Percentiles rank a stretch among this genome's conserved stretches.
Evolutionary conservation across 352 stramenopile species (phyloP).

Genomic region (Phytopythium chamaehyphon): DNA sequence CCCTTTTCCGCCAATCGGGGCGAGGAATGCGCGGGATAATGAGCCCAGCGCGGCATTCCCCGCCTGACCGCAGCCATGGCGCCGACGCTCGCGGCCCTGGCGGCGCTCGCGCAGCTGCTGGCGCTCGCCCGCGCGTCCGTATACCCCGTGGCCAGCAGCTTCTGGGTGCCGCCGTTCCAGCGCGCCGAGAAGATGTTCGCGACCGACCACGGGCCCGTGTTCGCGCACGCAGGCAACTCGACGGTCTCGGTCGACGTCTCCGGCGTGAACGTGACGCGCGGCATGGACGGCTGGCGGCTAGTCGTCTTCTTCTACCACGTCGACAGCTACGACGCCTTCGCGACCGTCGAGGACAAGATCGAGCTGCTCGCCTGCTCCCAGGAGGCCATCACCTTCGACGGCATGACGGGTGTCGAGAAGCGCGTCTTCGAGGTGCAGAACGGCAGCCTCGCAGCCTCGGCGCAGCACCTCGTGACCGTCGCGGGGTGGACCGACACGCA

Average conservation of each 20-base stretch:
- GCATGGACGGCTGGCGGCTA: slow-evolving; percentile 66
- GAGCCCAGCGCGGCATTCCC: neutral
- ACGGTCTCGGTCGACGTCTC: slow-evolving; percentile 63
- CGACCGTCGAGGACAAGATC: slow-evolving; percentile 59
- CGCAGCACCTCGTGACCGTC: slow-evolving; percentile 49
- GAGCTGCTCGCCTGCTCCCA: slow-evolving; percentile 67
- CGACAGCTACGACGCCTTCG: slow-evolving; percentile 60
- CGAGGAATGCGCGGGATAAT: slow-evolving; percentile 6
- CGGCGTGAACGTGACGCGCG: slow-evolving; percentile 62
- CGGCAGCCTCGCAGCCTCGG: slow-evolving; percentile 37
- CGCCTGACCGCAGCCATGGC: neutral
- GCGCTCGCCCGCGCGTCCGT: slow-evolving; percentile 37
- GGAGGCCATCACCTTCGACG: slow-evolving; percentile 39
- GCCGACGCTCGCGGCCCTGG: slow-evolving; percentile 12
- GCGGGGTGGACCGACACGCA: slow-evolving; percentile 82
- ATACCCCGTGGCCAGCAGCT: slow-evolving; percentile 62
- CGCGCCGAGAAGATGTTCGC: slow-evolving; percentile 86
- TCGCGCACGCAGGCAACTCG: slow-evolving; percentile 60
- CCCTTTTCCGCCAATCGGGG: neutral
- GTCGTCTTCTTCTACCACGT: slow-evolving; percentile 86
- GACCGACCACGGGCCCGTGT: slow-evolving; percentile 59
- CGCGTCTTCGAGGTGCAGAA: slow-evolving; percentile 66
- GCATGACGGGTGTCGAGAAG: slow-evolving; percentile 63
- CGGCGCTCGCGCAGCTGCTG: slow-evolving; percentile 9
- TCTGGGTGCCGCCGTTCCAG: slow-evolving; percentile 79